Percentiles rank a stretch among this genome's conserved stretches.
Conservation (phyloP, 768 basidiomycete genomes). For the Royoungia palumana region DNA sequence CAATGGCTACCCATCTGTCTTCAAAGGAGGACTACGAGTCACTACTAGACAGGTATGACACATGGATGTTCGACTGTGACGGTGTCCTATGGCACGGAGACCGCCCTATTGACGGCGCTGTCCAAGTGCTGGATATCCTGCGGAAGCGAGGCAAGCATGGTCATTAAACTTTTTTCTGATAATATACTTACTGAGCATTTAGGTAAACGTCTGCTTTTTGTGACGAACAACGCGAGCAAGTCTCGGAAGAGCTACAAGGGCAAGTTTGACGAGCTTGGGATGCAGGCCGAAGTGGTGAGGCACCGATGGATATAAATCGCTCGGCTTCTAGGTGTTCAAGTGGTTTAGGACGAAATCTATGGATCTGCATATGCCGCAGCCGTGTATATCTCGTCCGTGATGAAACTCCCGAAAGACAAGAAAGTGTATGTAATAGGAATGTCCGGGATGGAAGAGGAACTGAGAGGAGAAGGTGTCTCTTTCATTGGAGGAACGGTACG, state of each 20-base stretch:
- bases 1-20: constrained; percentile 28
- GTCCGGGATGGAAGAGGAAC: constrained; percentile 88
- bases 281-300: constrained; percentile 81
- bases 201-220: constrained; percentile 87
- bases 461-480: constrained; percentile 79
- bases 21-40: constrained; percentile 44
- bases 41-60: constrained; percentile 71
- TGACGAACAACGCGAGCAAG: constrained; percentile 97
- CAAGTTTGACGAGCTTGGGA: constrained; percentile 88
- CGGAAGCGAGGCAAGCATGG: constrained; percentile 61
- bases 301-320: constrained; percentile 2
- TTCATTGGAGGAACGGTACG: constrained; percentile 84
- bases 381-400: constrained; percentile 82
- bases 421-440: constrained; percentile 96
- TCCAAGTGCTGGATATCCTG: constrained; percentile 69
- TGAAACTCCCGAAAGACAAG: constrained; percentile 86
- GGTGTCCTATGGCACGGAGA: constrained; percentile 93
- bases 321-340: background rate
- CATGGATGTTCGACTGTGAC: constrained; percentile 96
- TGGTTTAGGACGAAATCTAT: constrained; percentile 87
- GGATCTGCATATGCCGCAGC: constrained; percentile 89
- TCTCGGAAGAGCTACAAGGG: constrained; percentile 82
- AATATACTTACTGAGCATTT: constrained; percentile 1
- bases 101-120: constrained; percentile 70
- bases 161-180: constrained; percentile 3